Conservation (phyloP, 805 yeast species). For the Ogataea parapolymorpha region DNA sequence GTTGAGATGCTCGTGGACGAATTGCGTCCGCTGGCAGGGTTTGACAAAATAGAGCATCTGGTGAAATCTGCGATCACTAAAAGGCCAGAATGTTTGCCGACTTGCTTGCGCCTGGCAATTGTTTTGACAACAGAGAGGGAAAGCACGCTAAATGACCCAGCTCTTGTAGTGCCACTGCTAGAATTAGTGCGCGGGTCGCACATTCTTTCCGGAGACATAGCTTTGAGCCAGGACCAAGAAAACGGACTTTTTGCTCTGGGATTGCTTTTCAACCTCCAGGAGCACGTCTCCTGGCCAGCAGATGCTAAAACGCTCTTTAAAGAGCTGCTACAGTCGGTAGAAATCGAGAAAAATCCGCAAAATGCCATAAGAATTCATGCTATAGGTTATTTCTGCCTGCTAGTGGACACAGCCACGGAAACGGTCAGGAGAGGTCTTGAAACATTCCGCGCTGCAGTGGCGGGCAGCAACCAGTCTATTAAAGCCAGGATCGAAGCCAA, state of each 20-base stretch:
- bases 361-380: conserved; percentile 21
- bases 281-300: conserved; percentile 2
- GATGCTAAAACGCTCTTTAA: not conserved
- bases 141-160: conserved; percentile 4
- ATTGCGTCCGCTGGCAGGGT: not conserved
- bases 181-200: conserved; percentile 11
- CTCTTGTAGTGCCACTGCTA: conserved; percentile 10
- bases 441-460: conserved; percentile 12
- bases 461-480: conserved; percentile 8
- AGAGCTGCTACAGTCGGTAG: conserved; percentile 3
- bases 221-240: conserved; percentile 4
- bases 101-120: conserved; percentile 11
- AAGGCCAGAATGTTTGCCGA: not conserved
- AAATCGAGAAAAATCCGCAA: conserved; percentile 4
- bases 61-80: not conserved
- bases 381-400: conserved; percentile 28
- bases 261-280: conserved; percentile 12
- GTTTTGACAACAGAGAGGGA: conserved; percentile 10
- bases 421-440: conserved; percentile 11
- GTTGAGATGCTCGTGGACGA: not conserved
- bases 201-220: conserved; percentile 7
- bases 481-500: conserved; percentile 7
- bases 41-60: not conserved
- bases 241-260: conserved; percentile 22
- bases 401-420: conserved; percentile 10